Conservation (phyloP, 768 basidiomycete genomes). For the Xerocomellus amylosporus region DNA sequence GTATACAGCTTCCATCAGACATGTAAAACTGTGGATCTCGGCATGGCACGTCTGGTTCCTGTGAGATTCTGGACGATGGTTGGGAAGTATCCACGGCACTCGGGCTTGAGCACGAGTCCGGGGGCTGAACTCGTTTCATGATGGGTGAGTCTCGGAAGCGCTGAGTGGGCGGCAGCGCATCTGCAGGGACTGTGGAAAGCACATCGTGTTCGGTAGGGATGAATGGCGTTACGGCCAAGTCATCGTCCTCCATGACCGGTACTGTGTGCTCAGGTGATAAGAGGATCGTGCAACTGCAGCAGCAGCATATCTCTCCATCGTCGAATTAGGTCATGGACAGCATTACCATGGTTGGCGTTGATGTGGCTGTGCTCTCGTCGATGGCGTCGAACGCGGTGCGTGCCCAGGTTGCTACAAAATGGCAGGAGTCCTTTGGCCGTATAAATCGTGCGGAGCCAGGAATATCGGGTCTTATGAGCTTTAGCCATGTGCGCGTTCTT, state of each 20-base stretch:
- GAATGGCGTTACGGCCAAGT: slow-evolving; percentile 14
- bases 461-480: slow-evolving; percentile 60
- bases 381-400: slow-evolving; percentile 66
- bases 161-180: slow-evolving; percentile 1
- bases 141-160: slow-evolving; percentile 7
- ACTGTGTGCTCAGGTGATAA: not conserved
- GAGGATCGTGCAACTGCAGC: not conserved
- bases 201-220: slow-evolving; percentile 22
- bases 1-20: slow-evolving; percentile 64
- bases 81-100: not conserved
- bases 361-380: slow-evolving; percentile 23
- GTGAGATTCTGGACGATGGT: not conserved
- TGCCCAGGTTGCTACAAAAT: slow-evolving; percentile 64
- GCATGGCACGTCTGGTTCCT: slow-evolving; percentile 11
- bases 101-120: slow-evolving; percentile 8
- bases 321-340: slow-evolving; percentile 7
- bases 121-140: slow-evolving; percentile 8
- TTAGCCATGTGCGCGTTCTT: slow-evolving; percentile 50
- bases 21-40: slow-evolving; percentile 61
- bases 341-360: too few relatives aligned
- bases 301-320: too few relatives aligned
- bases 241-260: slow-evolving; percentile 15
- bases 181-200: not conserved
- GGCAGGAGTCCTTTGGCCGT: slow-evolving; percentile 67
- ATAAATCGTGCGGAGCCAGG: slow-evolving; percentile 58